Evolutionary conservation across 352 stramenopile species (phyloP), one percentile per base, ranked within the genome.

Genomic region (Globisporangium paddicum): DNA sequence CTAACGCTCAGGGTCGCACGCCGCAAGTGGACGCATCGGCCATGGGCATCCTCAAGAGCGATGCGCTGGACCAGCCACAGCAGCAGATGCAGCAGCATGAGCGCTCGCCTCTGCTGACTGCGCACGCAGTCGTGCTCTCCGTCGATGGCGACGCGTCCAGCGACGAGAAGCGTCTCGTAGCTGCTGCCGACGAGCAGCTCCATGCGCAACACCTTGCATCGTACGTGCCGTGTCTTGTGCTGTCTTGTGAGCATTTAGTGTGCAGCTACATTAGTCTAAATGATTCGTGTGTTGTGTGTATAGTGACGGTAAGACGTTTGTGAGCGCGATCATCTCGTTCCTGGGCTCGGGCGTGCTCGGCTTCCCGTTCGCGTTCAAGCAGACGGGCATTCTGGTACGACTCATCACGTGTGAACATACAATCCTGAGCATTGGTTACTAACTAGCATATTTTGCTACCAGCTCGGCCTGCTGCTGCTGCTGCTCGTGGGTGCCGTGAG

Each of bases 301-400:
- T 47, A 85, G 75, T 2, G 79, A 89, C 54, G 48, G 72, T 14
- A 79, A 79, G 44, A 85, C 71, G 42, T 91, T 91, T 49, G 67
- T 71, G 28, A 91, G 89, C 58, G 79, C 75, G 23, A 82, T 96
- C 56, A 97, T 98, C 63, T 87, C 84, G 26, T 98, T 98, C 73
- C 75, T 98, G 0, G 92, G 92, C 23, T 95, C 92, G 7, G 92
- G 92, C 30, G 81, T 97, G 8, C 70, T 98, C n/a, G 92, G 90
- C 0, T 65, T 97, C 7, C 92, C 92, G 10, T 95, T 90, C 69
- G 92, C 90, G 28, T 97, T 98, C 69, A 83, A 79, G 37, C 75
- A 90, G 58, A 86, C 74, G 26, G 92, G 92, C 23, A 95, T 96
- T 56, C 50, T 97, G 40, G 81, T 91, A 25, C 66, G 82, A 9